Evolutionary conservation across 2,329 filamentous ascomycete genomes (phyloP).

Genomic region (Diaporthe australafricana): DNA sequence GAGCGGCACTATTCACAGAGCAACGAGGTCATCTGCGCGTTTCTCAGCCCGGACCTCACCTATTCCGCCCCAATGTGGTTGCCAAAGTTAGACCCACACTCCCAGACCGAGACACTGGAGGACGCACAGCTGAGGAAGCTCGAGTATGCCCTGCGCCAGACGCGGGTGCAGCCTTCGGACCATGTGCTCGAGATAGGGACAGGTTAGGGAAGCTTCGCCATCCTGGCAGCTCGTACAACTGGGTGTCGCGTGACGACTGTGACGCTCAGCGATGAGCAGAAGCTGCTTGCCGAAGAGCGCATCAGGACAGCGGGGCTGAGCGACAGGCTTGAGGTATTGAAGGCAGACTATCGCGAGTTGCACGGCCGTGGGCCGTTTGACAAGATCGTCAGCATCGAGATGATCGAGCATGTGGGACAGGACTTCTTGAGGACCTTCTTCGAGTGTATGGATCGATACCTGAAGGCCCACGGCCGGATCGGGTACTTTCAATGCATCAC

Average conservation of each 20-base stretch:
- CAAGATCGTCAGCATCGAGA: constrained; percentile 39
- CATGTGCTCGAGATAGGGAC: constrained; percentile 38
- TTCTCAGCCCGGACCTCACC: constrained; percentile 38
- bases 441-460: constrained; percentile 33
- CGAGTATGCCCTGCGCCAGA: constrained; percentile 28
- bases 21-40: constrained; percentile 35
- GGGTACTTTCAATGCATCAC: constrained; percentile 37
- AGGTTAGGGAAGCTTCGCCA: constrained; percentile 37
- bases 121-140: constrained; percentile 36
- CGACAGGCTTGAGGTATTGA: constrained; percentile 28
- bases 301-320: constrained; percentile 23
- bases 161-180: constrained; percentile 24
- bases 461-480: constrained; percentile 32
- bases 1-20: constrained; percentile 32
- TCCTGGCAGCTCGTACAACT: constrained; percentile 29
- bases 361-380: constrained; percentile 7
- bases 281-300: constrained; percentile 32
- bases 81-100: constrained; percentile 19
- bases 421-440: constrained; percentile 35
- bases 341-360: constrained; percentile 36
- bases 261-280: constrained; percentile 34
- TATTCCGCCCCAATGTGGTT: constrained; percentile 38
- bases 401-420: constrained; percentile 37
- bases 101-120: constrained; percentile 32
- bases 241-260: constrained; percentile 37